phyloP scores from a whole-genome alignment of 768 basidiomycete genomes.

The Tulasnella sp. region DNA sequence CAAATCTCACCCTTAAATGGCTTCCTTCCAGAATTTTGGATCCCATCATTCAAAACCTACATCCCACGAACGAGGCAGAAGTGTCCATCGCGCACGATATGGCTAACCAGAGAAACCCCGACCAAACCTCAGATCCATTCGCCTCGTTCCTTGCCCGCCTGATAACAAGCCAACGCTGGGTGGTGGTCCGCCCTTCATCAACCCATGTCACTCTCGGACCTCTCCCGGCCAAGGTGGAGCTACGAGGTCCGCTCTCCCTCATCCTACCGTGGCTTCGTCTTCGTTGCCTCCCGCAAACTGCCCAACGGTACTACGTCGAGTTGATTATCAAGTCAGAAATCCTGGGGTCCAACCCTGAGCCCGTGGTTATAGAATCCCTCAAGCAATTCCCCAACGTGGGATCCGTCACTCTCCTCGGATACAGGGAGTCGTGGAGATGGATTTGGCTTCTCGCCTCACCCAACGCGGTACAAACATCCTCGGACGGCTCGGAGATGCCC shows the following conservation, averaged over 20 bases:
- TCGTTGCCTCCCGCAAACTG: neutral
- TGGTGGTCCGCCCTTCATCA: neutral
- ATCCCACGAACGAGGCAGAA: neutral
- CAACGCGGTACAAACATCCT: neutral
- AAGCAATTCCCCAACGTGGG: neutral
- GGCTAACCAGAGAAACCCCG: neutral
- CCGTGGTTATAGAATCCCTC: neutral
- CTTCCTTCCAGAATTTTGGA: neutral
- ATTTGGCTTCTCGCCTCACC: neutral
- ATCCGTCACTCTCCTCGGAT: neutral
- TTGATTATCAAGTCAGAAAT: neutral
- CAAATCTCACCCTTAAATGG: neutral
- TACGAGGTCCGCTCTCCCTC: neutral
- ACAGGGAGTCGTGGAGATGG: neutral
- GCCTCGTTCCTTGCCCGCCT: neutral
- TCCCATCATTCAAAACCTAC: neutral
- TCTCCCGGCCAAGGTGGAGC: neutral
- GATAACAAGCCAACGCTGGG: neutral
- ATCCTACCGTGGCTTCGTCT: neutral
- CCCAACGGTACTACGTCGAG: neutral
- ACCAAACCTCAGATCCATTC: neutral
- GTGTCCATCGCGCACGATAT: neutral
- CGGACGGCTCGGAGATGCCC: neutral
- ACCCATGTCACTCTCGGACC: neutral
- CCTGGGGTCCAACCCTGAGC: neutral